Conservation (phyloP, 768 basidiomycete species). For the Agaricus blazei region DNA sequence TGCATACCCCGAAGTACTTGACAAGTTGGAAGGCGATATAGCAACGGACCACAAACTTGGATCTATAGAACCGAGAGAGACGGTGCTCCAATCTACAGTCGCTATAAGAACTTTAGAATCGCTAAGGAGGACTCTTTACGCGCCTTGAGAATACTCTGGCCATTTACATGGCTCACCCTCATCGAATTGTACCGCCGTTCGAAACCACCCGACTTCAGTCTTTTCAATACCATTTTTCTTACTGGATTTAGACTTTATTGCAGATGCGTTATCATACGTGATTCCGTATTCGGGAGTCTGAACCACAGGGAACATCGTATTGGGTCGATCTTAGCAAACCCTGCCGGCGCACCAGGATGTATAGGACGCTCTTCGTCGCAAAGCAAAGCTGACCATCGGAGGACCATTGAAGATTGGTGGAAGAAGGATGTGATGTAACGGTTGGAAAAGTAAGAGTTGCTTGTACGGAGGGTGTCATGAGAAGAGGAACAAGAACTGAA, state of each 20-base stretch:
- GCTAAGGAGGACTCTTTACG: neutral
- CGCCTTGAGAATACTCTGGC: conserved; percentile 49
- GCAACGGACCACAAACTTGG: conserved; percentile 49
- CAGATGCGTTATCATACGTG: conserved; percentile 53
- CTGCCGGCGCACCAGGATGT: conserved; percentile 54
- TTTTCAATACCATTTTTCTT: conserved; percentile 26
- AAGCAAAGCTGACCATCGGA: conserved; percentile 69
- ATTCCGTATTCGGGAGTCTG: conserved; percentile 77
- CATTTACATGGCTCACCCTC: conserved; percentile 34
- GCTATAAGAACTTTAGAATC: neutral
- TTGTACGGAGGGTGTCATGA: conserved; percentile 25
- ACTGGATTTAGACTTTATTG: conserved; percentile 34
- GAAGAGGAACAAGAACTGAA: too few species aligned
- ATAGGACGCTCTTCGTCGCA: conserved; percentile 58
- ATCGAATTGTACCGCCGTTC: conserved; percentile 65
- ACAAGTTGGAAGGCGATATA: conserved; percentile 66
- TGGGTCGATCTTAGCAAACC: neutral
- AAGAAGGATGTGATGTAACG: conserved; percentile 53
- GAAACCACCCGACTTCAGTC: conserved; percentile 57
- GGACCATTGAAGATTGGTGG: conserved; percentile 64
- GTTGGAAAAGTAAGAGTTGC: conserved; percentile 56
- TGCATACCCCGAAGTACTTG: conserved; percentile 53
- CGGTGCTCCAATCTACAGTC: conserved; percentile 57
- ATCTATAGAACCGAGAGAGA: conserved; percentile 73
- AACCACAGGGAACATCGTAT: conserved; percentile 5